Evolutionary conservation across 2,329 filamentous ascomycete genomes (phyloP), one percentile per base, ranked within the genome.

Genomic region (Penicillium sp.): DNA sequence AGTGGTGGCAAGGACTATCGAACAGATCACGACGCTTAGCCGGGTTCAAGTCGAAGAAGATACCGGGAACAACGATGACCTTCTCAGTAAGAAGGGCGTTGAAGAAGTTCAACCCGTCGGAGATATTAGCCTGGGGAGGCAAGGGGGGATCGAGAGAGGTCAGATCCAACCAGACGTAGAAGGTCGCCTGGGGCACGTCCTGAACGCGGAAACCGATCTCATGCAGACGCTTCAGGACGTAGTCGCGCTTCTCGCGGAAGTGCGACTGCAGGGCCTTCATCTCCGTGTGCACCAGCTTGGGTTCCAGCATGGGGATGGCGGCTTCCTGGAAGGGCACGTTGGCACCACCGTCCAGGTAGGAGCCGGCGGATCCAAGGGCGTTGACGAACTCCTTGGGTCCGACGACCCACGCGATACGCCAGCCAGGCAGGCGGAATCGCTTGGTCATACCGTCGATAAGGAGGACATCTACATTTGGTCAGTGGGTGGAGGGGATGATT

Each of bases 41-140:
- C 4, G 93, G 93, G 78, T 97, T 97, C 60, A 97, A 77, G 68
- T 97, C 93, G 72, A 97, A 97, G 83, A 97, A 97, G 74, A 97
- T 97, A 56, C 93, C 93, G 0, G 93, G 93, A 4, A 97, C 93
- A 16, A 97, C 92, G 68, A 97, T 97, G 62, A 95, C 90, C 81
- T 95, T 95, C 80, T 97, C 92, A 68, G 89, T 86, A 42, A 97
- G 79, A 70, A 94, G 94, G 29, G 92, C 92, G 72, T 94, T 86
- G 85, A 97, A 97, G 83, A 97, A 97, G 79, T 96, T 96, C 67
- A 97, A 79, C 8, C 93, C 93, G 71, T 97, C 93, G 55, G 89
- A 88, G 72, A 97, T 96, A 57, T 86, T 83, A 0, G 93, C 72
- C 52, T 72, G 64, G 14, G 59, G 73, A 80, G 86, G 64, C 83